Evolutionary conservation across 768 basidiomycete species (phyloP).

Genomic region (Collybia mongolica): DNA sequence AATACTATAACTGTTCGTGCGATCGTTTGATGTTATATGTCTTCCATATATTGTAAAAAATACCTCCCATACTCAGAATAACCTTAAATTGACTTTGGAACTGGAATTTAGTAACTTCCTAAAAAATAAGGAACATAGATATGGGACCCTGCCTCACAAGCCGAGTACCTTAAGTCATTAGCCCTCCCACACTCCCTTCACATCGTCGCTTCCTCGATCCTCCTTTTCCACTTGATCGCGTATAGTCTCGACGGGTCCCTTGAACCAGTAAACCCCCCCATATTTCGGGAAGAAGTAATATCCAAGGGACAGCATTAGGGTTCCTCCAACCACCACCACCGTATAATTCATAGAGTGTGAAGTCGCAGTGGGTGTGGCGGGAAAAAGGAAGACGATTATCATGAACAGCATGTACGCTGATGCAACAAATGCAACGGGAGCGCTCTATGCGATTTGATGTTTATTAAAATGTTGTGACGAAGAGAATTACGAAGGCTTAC

Average conservation of each 20-base stretch:
- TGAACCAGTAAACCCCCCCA: slow-evolving; percentile 71
- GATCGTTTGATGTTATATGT: no score
- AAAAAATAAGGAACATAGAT: no score
- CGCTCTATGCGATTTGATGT: slow-evolving; percentile 36
- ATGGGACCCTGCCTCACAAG: no score
- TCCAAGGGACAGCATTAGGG: slow-evolving; percentile 49
- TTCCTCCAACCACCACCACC: slow-evolving; percentile 61
- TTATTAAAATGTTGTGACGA: background rate
- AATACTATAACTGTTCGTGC: no score
- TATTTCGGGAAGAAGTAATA: slow-evolving; percentile 74
- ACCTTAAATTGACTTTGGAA: no score
- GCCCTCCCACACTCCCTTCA: background rate
- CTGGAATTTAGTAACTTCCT: no score
- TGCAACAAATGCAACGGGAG: slow-evolving; percentile 52
- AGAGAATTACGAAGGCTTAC: slow-evolving; percentile 4
- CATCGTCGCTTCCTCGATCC: background rate
- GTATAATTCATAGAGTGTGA: slow-evolving; percentile 67
- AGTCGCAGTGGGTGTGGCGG: slow-evolving; percentile 43
- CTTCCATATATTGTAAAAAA: no score
- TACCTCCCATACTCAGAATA: no score
- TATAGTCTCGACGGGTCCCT: slow-evolving; percentile 18
- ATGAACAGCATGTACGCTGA: slow-evolving; percentile 68
- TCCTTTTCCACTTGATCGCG: background rate
- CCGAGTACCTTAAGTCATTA: no score
- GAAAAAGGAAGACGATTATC: slow-evolving; percentile 64